These are phyloP conservation scores for Petunia axillaris DNA, from an alignment of 257 asterid species.

Conservation along the genomic window DNA sequence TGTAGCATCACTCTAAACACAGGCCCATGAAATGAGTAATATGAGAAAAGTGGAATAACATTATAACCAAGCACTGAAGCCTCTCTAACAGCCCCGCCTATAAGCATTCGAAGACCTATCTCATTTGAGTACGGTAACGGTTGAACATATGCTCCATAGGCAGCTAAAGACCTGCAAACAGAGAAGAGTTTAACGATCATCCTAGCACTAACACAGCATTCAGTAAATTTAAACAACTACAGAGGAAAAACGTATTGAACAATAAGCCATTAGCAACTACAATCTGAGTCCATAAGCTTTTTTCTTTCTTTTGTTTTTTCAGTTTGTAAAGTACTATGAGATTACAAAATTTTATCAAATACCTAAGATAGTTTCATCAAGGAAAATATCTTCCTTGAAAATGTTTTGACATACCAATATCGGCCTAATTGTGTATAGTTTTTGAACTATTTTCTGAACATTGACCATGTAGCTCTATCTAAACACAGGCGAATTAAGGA, in stretches of 20 bases:
- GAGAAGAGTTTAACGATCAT: conserved; percentile 1
- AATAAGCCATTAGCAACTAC: background rate
- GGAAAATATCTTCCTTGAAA: background rate
- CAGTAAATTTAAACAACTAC: background rate
- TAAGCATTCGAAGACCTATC: conserved; percentile 88
- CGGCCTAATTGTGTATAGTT: background rate
- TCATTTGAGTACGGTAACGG: conserved; percentile 89
- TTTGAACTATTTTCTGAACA: background rate
- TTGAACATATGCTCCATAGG: conserved; percentile 85
- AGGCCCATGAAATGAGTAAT: conserved; percentile 94
- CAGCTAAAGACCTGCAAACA: conserved; percentile 71
- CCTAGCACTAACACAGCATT: background rate
- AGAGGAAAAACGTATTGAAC: background rate
- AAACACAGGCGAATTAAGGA: too few relatives aligned
- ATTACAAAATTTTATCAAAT: background rate
- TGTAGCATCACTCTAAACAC: conserved; percentile 87
- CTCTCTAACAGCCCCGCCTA: conserved; percentile 92
- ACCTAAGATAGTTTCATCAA: background rate
- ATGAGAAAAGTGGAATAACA: conserved; percentile 85
- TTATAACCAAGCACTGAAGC: conserved; percentile 85
- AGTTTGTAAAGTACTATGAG: background rate
- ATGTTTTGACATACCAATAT: background rate
- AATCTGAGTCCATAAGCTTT: background rate
- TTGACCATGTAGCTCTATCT: background rate
- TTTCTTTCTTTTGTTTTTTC: background rate